Evolutionary conservation across 2,329 filamentous ascomycete species (phyloP).

Genomic region (Talaromyces pinophilus): DNA sequence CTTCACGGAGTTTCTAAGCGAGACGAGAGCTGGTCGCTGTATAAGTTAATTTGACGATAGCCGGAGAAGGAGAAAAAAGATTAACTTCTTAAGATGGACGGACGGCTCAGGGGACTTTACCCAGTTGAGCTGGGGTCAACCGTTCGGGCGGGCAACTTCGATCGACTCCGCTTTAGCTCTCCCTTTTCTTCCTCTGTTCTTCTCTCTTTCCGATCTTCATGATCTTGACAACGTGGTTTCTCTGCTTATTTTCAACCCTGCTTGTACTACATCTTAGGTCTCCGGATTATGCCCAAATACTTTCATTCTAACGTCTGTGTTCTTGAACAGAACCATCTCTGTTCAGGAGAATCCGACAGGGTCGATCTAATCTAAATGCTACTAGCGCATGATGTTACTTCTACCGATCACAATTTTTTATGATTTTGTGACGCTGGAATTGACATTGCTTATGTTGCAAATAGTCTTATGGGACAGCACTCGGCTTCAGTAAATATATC

Average conservation of each 20-base stretch:
- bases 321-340: not conserved
- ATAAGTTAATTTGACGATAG: not conserved
- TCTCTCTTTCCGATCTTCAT: not conserved
- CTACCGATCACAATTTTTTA: not conserved
- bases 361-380: not conserved
- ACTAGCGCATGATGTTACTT: not conserved
- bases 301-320: not conserved
- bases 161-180: not conserved
- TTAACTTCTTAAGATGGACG: not conserved
- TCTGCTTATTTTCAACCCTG: not conserved
- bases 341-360: not conserved
- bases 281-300: not conserved
- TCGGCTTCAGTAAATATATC: not conserved
- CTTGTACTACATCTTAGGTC: not conserved
- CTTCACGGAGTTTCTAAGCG: slow-evolving; percentile 15
- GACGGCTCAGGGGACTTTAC: slow-evolving; percentile 17
- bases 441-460: not conserved
- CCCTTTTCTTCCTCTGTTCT: not conserved
- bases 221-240: not conserved
- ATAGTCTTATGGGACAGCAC: not conserved
- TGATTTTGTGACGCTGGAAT: too few relatives aligned
- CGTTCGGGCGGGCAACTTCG: not conserved
- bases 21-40: not conserved
- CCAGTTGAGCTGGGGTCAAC: slow-evolving; percentile 14
- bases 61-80: slow-evolving; percentile 11